phyloP scores from a whole-genome alignment of 768 basidiomycete genomes.

The Boletus insuetus region DNA sequence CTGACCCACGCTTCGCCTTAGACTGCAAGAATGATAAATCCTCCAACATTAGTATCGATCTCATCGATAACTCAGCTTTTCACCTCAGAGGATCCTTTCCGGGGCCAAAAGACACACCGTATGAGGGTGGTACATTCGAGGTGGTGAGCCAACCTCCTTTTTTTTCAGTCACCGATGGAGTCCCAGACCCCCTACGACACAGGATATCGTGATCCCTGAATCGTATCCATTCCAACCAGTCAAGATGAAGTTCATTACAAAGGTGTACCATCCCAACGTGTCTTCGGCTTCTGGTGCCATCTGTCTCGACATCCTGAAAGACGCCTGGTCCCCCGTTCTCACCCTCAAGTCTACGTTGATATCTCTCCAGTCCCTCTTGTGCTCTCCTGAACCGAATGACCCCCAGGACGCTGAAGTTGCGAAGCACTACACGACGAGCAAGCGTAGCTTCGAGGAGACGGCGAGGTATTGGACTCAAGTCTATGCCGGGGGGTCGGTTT shows the following conservation, averaged over 20 bases:
- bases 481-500: slow-evolving; percentile 75
- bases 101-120: slow-evolving; percentile 91
- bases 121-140: slow-evolving; percentile 87
- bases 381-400: slow-evolving; percentile 92
- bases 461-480: slow-evolving; percentile 92
- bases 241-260: slow-evolving; percentile 98
- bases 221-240: slow-evolving; percentile 91
- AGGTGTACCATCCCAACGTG: slow-evolving; percentile 94
- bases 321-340: slow-evolving; percentile 94
- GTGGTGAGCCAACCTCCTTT: slow-evolving; percentile 57
- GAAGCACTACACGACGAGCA: slow-evolving; percentile 92
- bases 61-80: slow-evolving; percentile 86
- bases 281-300: slow-evolving; percentile 94
- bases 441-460: slow-evolving; percentile 84
- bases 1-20: slow-evolving; percentile 30
- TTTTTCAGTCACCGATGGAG: neutral
- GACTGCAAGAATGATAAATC: slow-evolving; percentile 96
- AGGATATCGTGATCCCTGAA: slow-evolving; percentile 94
- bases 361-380: slow-evolving; percentile 88
- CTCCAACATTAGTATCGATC: slow-evolving; percentile 81
- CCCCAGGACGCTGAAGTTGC: slow-evolving; percentile 98
- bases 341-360: slow-evolving; percentile 96
- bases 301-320: slow-evolving; percentile 82
- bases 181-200: slow-evolving; percentile 3
- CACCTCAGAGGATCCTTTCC: slow-evolving; percentile 90